Evolutionary conservation across 2,329 filamentous ascomycete species (phyloP), one percentile per base, ranked within the genome.

Genomic region (Colletotrichum simmondsii): DNA sequence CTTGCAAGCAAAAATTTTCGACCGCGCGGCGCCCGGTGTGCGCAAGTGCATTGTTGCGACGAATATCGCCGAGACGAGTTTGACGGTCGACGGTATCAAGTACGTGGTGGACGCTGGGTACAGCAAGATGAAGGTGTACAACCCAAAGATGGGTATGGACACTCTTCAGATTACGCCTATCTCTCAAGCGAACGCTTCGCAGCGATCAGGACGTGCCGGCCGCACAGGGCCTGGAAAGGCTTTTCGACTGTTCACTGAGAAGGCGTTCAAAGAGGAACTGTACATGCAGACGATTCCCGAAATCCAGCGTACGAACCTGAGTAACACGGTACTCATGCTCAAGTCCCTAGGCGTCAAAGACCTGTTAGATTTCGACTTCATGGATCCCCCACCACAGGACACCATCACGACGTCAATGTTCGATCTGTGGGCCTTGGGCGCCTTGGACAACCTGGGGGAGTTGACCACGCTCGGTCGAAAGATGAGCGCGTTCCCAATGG

Each of bases 401-500:
- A 98, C 95, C 0, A 98, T 99, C 76, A 96, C 95, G 0, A 99
- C 97, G 0, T 98, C 95, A 4, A 92, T 99, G 46, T 99, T 98
- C 83, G 97, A 99, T 78, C 90, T 99, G 0, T 99, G 97, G 97
- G 95, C 97, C 0, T 87, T 99, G 0, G 97, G 97, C 1, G 96
- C 97, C 0, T 85, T 99, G 14, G 95, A 98, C 80, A 98, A 99
- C 77, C 89, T 98, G 19, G 97, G 97, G 46, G 95, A 98, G 76
- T 88, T 99, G 30, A 99, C 97, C 0, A 87, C 91, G 0, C 89
- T 99, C 1, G 97, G 97, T 35, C 91, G 90, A 57, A 95, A 94
- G 77, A 99, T 99, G 97, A 98, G 97, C 30, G 93, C 94, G 1
- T 99, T 98, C 78, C 97, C 97, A 0, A 99, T 99, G 96, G 97